Base-by-base conservation (phyloP, 768 basidiomycete species). In the Psilocybe sp. region DNA sequence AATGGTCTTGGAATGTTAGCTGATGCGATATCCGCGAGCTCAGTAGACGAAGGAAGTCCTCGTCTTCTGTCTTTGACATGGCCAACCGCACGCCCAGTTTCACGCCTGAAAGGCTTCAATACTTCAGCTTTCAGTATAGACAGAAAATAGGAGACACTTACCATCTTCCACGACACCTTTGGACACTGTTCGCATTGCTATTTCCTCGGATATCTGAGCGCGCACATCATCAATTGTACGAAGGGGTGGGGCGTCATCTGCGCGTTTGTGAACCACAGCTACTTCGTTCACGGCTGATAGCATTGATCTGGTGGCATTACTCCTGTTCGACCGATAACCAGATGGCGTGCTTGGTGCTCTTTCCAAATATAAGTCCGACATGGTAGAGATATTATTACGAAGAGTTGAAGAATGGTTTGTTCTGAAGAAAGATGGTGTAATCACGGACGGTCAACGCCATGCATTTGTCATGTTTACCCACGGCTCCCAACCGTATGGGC, bases 141-240 rank as follows among this genome's bases (percentile, higher is more conserved):
- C 28, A 12, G 38, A 38, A 28, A 3, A 18, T 41, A 37, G 16
- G 41, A 2, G 0, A 10, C 14, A 39, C 60, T 53, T 64, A 66
- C 75, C 80, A 54, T 87, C 80, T 28, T 78, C 53, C 1, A 56
- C 56, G 56, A 77, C 71, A 1, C 80, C 72, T 50, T 77, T 76
- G 33, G 69, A 77, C 51, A 83, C 70, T 2, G 78, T 70, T 19
- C 77, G 75, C 9, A 82, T 63, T 4, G 82, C 84, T 44, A 86
- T 71, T 52, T 78, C 74, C 37, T 74, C 66, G 0, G 84, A 78
- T 13, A 84, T 83, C 55, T 85, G 80, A 19, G 77, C 71, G 14
- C 82, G 77, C 9, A 87, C 73, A 51, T 78, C 79, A 39, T 78
- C 79, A n/a, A 87, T 63, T 0, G 82, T 84, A 14, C 80, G 76